These are phyloP conservation scores for Zygoascus meyerae DNA, from an alignment of 1,139 yeast species.

Conservation along the genomic window DNA sequence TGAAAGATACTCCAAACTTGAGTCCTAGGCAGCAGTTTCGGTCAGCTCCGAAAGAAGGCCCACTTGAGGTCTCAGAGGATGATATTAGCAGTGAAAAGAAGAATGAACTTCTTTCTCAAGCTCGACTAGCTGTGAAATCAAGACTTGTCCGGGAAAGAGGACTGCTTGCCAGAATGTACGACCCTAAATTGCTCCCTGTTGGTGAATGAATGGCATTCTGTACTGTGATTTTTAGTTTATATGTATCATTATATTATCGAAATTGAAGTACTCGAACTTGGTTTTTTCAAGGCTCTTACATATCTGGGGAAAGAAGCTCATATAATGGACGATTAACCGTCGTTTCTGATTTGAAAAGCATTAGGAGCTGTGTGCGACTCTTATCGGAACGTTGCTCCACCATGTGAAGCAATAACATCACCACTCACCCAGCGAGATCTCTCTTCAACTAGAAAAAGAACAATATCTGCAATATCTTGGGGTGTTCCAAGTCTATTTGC, in stretches of 20 bases:
- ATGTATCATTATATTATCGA: background rate
- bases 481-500: conserved; percentile 30
- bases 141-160: conserved; percentile 26
- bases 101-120: conserved; percentile 26
- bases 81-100: conserved; percentile 17
- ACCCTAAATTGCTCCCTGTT: background rate
- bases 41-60: background rate
- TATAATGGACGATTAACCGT: no score
- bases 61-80: background rate
- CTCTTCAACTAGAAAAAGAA: conserved; percentile 26
- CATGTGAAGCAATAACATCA: conserved; percentile 22
- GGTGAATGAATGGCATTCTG: no score
- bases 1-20: conserved; percentile 11
- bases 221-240: background rate
- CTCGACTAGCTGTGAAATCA: conserved; percentile 27
- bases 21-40: conserved; percentile 3
- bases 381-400: conserved; percentile 18
- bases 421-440: conserved; percentile 27
- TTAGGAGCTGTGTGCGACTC: background rate
- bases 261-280: no score
- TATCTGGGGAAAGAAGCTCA: no score
- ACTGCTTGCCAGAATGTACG: conserved; percentile 3
- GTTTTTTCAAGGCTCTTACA: no score
- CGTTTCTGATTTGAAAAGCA: no score
- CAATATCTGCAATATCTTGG: conserved; percentile 27